Conservation (phyloP, 1,284 basidiomycete genomes). For the Malassezia brasiliensis region DNA sequence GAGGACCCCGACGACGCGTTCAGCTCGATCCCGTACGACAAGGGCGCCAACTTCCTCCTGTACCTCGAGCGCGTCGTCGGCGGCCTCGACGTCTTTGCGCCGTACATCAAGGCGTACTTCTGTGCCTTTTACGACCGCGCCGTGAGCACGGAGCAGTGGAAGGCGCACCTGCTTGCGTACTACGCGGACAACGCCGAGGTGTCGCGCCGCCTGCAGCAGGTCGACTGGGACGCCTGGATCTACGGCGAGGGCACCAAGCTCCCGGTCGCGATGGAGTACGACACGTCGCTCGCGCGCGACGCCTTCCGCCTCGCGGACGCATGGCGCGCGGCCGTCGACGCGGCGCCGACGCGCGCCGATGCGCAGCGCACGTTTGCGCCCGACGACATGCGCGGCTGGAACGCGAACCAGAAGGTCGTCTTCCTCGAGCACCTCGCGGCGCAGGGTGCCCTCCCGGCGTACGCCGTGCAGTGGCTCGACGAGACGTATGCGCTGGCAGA, state of each 20-base stretch:
- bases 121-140: constrained; percentile 57
- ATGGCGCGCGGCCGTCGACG: constrained; percentile 54
- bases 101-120: constrained; percentile 64
- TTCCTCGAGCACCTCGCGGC: constrained; percentile 52
- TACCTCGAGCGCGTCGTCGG: constrained; percentile 66
- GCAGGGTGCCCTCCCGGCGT: constrained; percentile 41
- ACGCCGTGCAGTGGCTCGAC: constrained; percentile 48
- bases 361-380: constrained; percentile 18
- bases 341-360: constrained; percentile 9
- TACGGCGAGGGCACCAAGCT: constrained; percentile 68
- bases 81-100: constrained; percentile 61
- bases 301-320: constrained; percentile 59
- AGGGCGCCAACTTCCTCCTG: constrained; percentile 63
- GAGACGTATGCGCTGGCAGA: constrained; percentile 50
- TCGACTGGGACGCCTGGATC: constrained; percentile 71
- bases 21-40: constrained; percentile 62
- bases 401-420: constrained; percentile 49
- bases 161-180: constrained; percentile 74
- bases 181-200: constrained; percentile 53
- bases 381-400: constrained; percentile 38
- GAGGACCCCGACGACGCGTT: constrained; percentile 56
- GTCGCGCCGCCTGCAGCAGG: constrained; percentile 54
- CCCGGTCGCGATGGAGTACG: constrained; percentile 72
- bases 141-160: constrained; percentile 81
- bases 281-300: constrained; percentile 64